These are phyloP conservation scores for Oligophagozyma castellii DNA, from an alignment of 1,139 yeast genomes.

Conservation along the genomic window DNA sequence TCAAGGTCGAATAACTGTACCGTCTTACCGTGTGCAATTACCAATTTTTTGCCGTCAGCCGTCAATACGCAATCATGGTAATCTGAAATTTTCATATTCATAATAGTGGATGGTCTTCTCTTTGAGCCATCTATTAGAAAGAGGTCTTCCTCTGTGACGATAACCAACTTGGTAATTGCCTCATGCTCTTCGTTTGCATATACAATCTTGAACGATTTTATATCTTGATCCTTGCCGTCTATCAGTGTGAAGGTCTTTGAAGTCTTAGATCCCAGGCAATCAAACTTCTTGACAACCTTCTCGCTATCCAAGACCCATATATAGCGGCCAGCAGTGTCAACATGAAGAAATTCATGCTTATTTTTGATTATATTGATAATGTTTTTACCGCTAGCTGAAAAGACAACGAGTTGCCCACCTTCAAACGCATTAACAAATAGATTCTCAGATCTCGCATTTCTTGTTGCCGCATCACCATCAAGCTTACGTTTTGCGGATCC, in stretches of 20 bases:
- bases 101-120: conserved; percentile 19
- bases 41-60: conserved; percentile 12
- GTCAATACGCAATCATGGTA: conserved; percentile 7
- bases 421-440: conserved; percentile 20
- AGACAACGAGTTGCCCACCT: conserved; percentile 21
- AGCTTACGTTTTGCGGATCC: conserved; percentile 15
- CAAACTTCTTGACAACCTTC: conserved; percentile 20
- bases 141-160: conserved; percentile 14
- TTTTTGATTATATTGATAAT: conserved; percentile 23
- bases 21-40: conserved; percentile 13
- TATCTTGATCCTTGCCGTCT: conserved; percentile 21
- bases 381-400: conserved; percentile 22
- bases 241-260: conserved; percentile 21
- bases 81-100: conserved; percentile 4
- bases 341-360: conserved; percentile 17
- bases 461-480: conserved; percentile 5
- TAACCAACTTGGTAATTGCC: conserved; percentile 7
- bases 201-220: conserved; percentile 17
- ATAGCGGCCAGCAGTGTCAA: conserved; percentile 13
- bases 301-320: conserved; percentile 23
- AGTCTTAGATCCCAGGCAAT: conserved; percentile 19
- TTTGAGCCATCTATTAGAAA: conserved; percentile 23
- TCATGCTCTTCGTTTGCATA: conserved; percentile 6
- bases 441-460: conserved; percentile 7
- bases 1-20: conserved; percentile 9